Conservation (phyloP, 805 yeast species). For the Lipomyces spencermartinsiae region DNA sequence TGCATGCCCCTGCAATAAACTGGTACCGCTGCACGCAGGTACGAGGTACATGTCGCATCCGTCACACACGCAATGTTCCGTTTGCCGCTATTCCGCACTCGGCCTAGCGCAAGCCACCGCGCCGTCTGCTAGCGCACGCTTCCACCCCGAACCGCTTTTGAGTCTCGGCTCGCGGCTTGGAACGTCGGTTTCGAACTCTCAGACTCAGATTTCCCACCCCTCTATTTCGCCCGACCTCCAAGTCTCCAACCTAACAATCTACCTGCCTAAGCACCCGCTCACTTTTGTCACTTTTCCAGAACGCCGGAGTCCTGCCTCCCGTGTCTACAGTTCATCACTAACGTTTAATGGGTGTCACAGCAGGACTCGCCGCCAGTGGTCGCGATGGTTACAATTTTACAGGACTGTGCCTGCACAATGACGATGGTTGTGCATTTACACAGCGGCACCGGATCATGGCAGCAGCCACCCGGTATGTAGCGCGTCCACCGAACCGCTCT, state of each 20-base stretch:
- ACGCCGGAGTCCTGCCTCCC: background rate
- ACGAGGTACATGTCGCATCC: background rate
- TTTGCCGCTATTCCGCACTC: background rate
- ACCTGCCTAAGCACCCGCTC: background rate
- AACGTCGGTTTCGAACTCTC: too few relatives aligned
- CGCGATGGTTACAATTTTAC: too few relatives aligned
- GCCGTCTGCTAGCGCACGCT: conserved; percentile 3
- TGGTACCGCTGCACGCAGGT: background rate
- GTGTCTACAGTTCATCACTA: too few relatives aligned
- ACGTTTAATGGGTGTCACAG: too few relatives aligned
- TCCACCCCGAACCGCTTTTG: background rate
- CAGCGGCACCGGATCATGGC: too few relatives aligned
- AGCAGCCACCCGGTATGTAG: too few relatives aligned
- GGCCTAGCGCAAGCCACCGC: background rate
- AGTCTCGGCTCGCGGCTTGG: too few relatives aligned
- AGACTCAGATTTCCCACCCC: too few relatives aligned
- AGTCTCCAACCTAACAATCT: background rate
- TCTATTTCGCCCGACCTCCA: background rate
- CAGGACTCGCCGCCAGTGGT: too few relatives aligned
- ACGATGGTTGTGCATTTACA: too few relatives aligned
- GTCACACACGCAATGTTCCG: background rate
- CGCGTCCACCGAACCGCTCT: too few relatives aligned
- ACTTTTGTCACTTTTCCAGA: background rate
- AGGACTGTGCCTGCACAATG: too few relatives aligned
- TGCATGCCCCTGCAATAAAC: background rate